Evolutionary conservation across 257 asterid genomes (phyloP).

Genomic region (Solanum megistacrolobum): DNA sequence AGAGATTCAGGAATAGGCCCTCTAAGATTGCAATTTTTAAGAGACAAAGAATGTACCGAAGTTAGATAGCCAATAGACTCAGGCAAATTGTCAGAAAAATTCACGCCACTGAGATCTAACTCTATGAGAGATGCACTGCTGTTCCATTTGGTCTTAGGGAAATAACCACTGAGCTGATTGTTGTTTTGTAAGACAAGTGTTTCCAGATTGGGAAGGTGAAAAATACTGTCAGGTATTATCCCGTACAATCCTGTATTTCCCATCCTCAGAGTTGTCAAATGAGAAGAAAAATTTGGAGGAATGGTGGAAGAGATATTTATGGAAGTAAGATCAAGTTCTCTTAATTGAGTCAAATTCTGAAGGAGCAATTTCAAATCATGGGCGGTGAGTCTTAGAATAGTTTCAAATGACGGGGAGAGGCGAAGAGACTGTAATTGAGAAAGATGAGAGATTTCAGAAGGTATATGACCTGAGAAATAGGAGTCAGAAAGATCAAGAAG

Average conservation of each 20-base stretch:
- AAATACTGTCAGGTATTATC: background rate
- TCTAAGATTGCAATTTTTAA: background rate
- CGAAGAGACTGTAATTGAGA: background rate
- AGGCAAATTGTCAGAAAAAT: background rate
- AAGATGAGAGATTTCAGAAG: background rate
- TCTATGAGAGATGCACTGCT: background rate
- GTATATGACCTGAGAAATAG: conserved; percentile 8
- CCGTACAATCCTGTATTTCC: background rate
- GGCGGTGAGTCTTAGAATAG: background rate
- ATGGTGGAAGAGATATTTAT: background rate
- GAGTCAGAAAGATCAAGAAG: conserved; percentile 14
- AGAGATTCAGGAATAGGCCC: background rate
- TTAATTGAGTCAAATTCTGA: background rate
- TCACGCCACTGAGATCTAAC: background rate
- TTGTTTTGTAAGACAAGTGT: background rate
- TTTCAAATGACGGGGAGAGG: background rate
- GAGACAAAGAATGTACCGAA: background rate
- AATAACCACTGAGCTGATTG: background rate
- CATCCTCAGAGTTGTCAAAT: background rate
- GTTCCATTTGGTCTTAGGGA: background rate
- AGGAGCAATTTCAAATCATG: conserved; percentile 1
- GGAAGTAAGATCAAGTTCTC: background rate
- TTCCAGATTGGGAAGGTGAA: conserved; percentile 2
- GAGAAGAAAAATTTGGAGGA: conserved; percentile 1
- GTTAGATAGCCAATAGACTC: background rate